Evolutionary conservation across 805 yeast species (phyloP).

Genomic region (Starmerella apicola): DNA sequence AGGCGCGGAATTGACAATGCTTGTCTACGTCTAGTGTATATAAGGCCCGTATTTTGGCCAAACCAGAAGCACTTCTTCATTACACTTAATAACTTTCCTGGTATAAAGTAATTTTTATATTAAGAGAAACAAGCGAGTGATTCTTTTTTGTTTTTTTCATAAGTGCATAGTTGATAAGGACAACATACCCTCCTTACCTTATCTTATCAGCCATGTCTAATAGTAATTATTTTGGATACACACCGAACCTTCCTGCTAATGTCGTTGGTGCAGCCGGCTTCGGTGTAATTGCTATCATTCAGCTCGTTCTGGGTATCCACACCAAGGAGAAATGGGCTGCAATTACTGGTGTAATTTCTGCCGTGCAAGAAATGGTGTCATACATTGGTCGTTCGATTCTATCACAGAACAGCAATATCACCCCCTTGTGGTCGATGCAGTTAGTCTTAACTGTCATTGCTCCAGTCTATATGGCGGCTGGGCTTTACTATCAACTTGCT

Average conservation of each 20-base stretch:
- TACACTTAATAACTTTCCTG: too few species aligned
- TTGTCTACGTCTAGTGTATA: too few species aligned
- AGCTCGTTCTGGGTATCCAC: slow-evolving; percentile 32
- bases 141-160: too few species aligned
- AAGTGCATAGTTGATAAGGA: too few species aligned
- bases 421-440: slow-evolving; percentile 44
- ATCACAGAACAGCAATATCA: slow-evolving; percentile 24
- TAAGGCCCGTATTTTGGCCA: too few species aligned
- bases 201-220: too few species aligned
- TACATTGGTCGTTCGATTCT: slow-evolving; percentile 47
- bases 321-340: slow-evolving; percentile 42
- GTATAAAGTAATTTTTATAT: too few species aligned
- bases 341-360: slow-evolving; percentile 27
- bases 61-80: too few species aligned
- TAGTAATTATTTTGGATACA: too few species aligned
- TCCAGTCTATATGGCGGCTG: slow-evolving; percentile 73
- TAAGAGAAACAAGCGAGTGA: too few species aligned
- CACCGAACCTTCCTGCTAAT: background rate
- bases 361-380: slow-evolving; percentile 50
- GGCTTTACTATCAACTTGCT: slow-evolving; percentile 55
- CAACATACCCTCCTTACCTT: too few species aligned
- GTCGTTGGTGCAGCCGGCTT: background rate
- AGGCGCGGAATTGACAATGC: too few species aligned
- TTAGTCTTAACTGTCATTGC: slow-evolving; percentile 56
- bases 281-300: slow-evolving; percentile 24